Percentiles rank a stretch among this genome's conserved stretches.
Conservation (phyloP, 2,329 filamentous ascomycete genomes). For the Lasiodiplodia sp. region DNA sequence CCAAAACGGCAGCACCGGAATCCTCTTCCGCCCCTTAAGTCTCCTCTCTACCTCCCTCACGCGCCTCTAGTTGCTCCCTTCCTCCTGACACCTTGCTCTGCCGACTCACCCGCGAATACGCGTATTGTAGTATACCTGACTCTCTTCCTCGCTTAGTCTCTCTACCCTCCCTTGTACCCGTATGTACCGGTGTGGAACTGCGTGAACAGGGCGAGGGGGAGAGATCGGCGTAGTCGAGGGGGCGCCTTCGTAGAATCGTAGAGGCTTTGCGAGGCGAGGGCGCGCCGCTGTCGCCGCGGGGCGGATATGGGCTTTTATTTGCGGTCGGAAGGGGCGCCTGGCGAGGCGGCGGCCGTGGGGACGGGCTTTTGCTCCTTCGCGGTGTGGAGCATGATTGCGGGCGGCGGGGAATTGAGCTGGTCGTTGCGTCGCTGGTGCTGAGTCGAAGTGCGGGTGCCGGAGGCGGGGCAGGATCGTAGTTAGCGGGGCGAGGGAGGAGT, state of each 20-base stretch:
- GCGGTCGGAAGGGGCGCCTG: not conserved
- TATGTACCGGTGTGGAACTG: constrained; percentile 95
- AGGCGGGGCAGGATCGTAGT: not conserved
- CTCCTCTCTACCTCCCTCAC: constrained; percentile 77
- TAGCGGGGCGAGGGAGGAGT: not conserved
- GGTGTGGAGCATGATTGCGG: constrained; percentile 2
- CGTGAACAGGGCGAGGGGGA: constrained; percentile 67
- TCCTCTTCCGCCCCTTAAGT: constrained; percentile 78
- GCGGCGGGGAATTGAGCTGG: not conserved
- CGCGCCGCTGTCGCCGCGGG: constrained; percentile 60
- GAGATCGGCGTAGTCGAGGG: constrained; percentile 69
- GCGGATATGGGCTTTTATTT: constrained; percentile 62
- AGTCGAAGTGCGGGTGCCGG: not conserved
- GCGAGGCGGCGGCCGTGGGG: constrained; percentile 4
- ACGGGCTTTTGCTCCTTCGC: not conserved
- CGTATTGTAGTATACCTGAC: constrained; percentile 69
- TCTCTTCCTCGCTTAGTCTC: constrained; percentile 73
- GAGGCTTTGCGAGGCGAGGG: constrained; percentile 64
- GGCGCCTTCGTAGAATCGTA: constrained; percentile 74
- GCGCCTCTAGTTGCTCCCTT: constrained; percentile 76
- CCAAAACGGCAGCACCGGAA: constrained; percentile 94
- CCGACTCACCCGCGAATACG: constrained; percentile 82
- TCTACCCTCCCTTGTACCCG: constrained; percentile 81
- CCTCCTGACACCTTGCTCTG: constrained; percentile 79
- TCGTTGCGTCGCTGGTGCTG: not conserved